Evolutionary conservation across 768 basidiomycete species (phyloP), one percentile per base, ranked within the genome.

Genomic region (Plicaturopsis crispa): DNA sequence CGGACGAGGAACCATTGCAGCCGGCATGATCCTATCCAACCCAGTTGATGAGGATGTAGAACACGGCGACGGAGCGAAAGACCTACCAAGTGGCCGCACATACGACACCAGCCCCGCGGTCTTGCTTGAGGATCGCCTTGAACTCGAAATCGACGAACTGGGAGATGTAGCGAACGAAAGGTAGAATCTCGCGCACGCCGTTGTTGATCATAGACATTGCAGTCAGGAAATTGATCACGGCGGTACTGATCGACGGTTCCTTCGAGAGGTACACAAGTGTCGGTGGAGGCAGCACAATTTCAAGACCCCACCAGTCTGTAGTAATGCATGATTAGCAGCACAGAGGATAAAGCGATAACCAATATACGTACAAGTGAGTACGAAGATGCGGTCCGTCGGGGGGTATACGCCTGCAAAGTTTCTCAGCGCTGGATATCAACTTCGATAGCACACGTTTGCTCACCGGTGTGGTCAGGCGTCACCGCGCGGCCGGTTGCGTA

Each of bases 291-390:
- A 93, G 66, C 24, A 78, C 69, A 0, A 91, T 39, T 52, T 93
- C 89, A 10, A 87, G 63, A 11, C 89, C 89, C 89, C 89, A 93
- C 89, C 89, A 91, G 57, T 90, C 87, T 90, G 45, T 14, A 26
- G 35, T 35, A 17, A 41, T 33, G 12, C 30, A 42, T 22, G 34
- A 26, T 24, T 14, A 2, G 38, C 40, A 49, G 44, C 16, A 31
- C 1, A 20, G 24, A 36, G 30, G 32, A 22, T 32, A 22, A 17
- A 5, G 44, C 21, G 3, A 16, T 1, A 39, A 38, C 26, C 33
- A 31, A 23, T 33, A 22, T 6, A 59, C 82, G 54, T 54, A 88
- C 86, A 90, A 11, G 86, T 87, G 19, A 90, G 60, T 17, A 83
- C 70, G 8, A 83, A 86, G 55, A 90, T 73, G 34, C 87, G 68